These are phyloP conservation scores for Alternaria infectoria DNA, from an alignment of 2,329 filamentous ascomycete genomes.

Conservation along the genomic window DNA sequence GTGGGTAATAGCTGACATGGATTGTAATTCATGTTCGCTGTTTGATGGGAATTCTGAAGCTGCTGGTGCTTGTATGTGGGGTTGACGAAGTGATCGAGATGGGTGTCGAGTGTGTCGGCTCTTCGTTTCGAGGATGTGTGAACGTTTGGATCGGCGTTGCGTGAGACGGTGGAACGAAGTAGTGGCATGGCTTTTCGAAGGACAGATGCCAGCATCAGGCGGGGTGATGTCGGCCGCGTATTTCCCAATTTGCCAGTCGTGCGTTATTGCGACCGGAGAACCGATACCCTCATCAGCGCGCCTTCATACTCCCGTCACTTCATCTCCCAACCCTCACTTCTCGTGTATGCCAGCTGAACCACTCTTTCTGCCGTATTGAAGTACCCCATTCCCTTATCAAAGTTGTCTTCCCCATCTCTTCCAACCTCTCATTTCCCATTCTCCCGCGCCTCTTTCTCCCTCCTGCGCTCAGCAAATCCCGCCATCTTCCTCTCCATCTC, in stretches of 20 bases:
- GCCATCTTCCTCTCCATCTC: conserved; percentile 64
- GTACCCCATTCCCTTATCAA: not conserved
- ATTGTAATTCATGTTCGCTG: not conserved
- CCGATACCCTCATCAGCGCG: not conserved
- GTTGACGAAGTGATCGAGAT: not conserved
- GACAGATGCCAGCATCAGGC: not conserved
- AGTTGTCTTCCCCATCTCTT: not conserved
- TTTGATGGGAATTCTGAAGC: not conserved
- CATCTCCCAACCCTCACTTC: not conserved
- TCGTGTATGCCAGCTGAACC: not conserved
- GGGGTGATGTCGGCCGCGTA: too few relatives aligned
- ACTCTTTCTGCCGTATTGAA: not conserved
- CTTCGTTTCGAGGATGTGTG: not conserved
- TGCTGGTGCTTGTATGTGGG: not conserved
- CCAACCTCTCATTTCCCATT: conserved; percentile 16
- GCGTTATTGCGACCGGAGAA: too few relatives aligned
- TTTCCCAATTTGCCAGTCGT: too few relatives aligned
- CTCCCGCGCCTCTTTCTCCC: conserved; percentile 15
- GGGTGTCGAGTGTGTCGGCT: not conserved
- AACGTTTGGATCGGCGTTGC: not conserved
- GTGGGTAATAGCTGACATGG: not conserved
- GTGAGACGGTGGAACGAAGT: not conserved
- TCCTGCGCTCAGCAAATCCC: conserved; percentile 24
- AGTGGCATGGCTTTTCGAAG: not conserved
- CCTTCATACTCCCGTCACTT: not conserved